Conservation (phyloP, 192 early-diverging fungal species). For the Linnemannia schmuckeri region DNA sequence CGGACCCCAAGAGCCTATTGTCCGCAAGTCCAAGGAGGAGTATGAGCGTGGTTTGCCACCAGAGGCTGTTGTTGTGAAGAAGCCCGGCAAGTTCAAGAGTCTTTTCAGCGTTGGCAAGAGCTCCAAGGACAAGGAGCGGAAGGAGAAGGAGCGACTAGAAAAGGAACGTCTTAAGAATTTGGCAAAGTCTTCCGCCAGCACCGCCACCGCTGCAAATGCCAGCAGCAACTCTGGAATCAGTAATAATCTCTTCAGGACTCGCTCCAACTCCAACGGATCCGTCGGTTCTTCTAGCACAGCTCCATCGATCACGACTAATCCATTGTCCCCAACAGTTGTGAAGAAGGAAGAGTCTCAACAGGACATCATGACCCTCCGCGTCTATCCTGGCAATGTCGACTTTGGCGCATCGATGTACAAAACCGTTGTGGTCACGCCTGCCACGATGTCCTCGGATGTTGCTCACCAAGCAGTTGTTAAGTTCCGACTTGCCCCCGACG, state of each 20-base stretch:
- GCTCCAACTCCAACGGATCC: conserved; percentile 55
- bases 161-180: conserved; percentile 32
- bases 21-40: conserved; percentile 30
- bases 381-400: conserved; percentile 70
- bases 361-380: conserved; percentile 60
- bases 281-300: conserved; percentile 14
- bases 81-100: conserved; percentile 57
- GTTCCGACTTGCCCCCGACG: conserved; percentile 65
- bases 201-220: background rate
- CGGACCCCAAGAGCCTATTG: background rate
- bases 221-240: conserved; percentile 18
- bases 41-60: conserved; percentile 28
- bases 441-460: conserved; percentile 63
- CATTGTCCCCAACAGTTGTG: conserved; percentile 20
- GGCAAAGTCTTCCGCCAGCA: conserved; percentile 13
- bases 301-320: background rate
- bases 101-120: conserved; percentile 51
- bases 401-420: conserved; percentile 67
- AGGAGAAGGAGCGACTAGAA: conserved; percentile 52
- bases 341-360: conserved; percentile 41
- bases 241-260: conserved; percentile 35
- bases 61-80: conserved; percentile 35
- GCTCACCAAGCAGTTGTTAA: conserved; percentile 65
- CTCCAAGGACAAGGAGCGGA: conserved; percentile 55
- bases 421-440: conserved; percentile 61